A percentile compares a stretch with the other conserved stretches of the same genome.
These are phyloP conservation scores for Xylaria longipes DNA, from an alignment of 495 filamentous ascomycete genomes.

Conservation along the genomic window DNA sequence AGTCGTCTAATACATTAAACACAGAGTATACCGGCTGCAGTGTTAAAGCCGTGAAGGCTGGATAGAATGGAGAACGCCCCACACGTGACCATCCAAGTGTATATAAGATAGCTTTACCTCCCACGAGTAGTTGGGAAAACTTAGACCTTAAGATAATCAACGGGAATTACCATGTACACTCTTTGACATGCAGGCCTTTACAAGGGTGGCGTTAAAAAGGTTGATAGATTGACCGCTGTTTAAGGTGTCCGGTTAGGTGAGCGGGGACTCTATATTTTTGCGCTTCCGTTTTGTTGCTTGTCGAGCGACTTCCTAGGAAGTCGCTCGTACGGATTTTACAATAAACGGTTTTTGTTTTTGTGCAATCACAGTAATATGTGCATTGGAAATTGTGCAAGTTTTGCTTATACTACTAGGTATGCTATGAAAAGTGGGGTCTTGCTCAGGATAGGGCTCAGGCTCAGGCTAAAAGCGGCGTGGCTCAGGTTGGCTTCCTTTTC, in stretches of 20 bases:
- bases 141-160: constrained; percentile 13
- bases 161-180: constrained; percentile 10
- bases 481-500: too few relatives aligned
- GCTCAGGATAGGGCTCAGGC: too few relatives aligned
- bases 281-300: constrained; percentile 14
- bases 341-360: too few relatives aligned
- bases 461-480: too few relatives aligned
- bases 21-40: constrained; percentile 5
- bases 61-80: constrained; percentile 12
- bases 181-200: constrained; percentile 6
- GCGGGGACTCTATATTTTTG: constrained; percentile 6
- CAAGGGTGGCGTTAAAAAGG: constrained; percentile 9
- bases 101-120: constrained; percentile 18
- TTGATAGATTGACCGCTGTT: constrained; percentile 9
- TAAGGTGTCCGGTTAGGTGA: constrained; percentile 5
- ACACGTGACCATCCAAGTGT: constrained; percentile 9
- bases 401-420: too few relatives aligned
- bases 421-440: too few relatives aligned
- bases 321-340: too few relatives aligned
- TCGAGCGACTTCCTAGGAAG: constrained; percentile 15
- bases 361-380: too few relatives aligned
- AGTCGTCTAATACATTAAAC: background rate
- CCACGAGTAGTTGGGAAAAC: constrained; percentile 11
- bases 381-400: too few relatives aligned
- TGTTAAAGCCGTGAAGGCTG: constrained; percentile 13